A percentile compares a stretch with the other conserved stretches of the same genome.
phyloP scores from a whole-genome alignment of 106 monocot species.

The Apostasia shenzhenica region DNA sequence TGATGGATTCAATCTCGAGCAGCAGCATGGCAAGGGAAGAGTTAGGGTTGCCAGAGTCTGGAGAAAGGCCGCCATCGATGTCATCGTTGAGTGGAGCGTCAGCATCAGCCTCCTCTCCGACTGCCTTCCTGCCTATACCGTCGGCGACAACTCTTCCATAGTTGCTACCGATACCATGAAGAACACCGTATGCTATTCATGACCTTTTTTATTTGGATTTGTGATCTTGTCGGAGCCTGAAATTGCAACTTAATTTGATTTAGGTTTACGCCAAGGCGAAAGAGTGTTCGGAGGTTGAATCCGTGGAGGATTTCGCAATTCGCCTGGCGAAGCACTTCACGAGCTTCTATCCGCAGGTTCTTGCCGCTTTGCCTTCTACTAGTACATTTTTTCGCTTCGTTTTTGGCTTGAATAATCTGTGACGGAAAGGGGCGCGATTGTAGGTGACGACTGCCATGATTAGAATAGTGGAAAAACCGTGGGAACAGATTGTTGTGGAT shows the following conservation, averaged over 20 bases:
- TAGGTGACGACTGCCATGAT: conserved; percentile 64
- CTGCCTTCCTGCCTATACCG: conserved; percentile 68
- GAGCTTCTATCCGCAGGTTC: conserved; percentile 70
- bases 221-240: neutral
- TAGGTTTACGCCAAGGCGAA: conserved; percentile 96
- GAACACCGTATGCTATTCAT: conserved; percentile 58
- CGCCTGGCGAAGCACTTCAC: conserved; percentile 75
- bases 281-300: conserved; percentile 55
- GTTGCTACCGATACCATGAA: conserved; percentile 96
- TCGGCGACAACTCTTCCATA: conserved; percentile 75
- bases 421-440: neutral
- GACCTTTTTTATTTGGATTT: neutral
- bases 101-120: conserved; percentile 69
- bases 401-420: conserved; percentile 5
- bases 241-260: neutral
- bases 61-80: conserved; percentile 40
- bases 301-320: conserved; percentile 70
- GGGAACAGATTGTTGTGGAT: conserved; percentile 67
- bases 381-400: neutral
- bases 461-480: conserved; percentile 75
- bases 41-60: conserved; percentile 83
- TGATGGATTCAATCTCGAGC: conserved; percentile 49
- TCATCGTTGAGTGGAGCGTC: conserved; percentile 88
- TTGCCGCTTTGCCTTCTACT: neutral
- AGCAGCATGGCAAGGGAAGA: conserved; percentile 84